Evolutionary conservation across 129 eudicot species (phyloP).

Genomic region (Flaveria ramosissima): DNA sequence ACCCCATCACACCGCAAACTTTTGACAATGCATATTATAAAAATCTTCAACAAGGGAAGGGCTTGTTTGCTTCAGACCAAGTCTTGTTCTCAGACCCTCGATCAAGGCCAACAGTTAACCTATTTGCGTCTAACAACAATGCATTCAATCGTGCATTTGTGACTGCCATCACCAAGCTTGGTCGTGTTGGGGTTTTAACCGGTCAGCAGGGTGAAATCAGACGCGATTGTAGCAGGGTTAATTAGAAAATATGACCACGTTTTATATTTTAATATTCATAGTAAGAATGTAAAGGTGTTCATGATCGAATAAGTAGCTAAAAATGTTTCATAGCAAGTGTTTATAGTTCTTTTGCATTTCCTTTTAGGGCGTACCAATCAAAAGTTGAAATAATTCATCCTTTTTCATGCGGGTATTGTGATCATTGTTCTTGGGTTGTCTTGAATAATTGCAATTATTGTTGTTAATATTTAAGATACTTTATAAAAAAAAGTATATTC

Average conservation of each 20-base stretch:
- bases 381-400: not conserved
- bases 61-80: slow-evolving; percentile 56
- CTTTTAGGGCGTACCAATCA: not conserved
- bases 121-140: slow-evolving; percentile 38
- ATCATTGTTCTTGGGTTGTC: not conserved
- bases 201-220: slow-evolving; percentile 56
- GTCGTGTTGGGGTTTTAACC: slow-evolving; percentile 62
- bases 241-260: not conserved
- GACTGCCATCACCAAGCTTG: slow-evolving; percentile 54
- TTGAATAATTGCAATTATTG: not conserved
- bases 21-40: slow-evolving; percentile 54
- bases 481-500: not conserved
- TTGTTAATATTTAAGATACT: not conserved
- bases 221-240: slow-evolving; percentile 38
- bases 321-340: not conserved
- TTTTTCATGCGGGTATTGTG: not conserved
- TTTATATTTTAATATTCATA: not conserved
- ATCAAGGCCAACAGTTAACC: slow-evolving; percentile 38
- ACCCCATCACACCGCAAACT: slow-evolving; percentile 40
- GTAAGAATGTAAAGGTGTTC: not conserved
- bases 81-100: slow-evolving; percentile 44
- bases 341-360: not conserved
- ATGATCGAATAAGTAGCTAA: slow-evolving; percentile 22
- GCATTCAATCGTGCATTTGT: slow-evolving; percentile 48
- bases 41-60: slow-evolving; percentile 49